Conservation (phyloP, 768 basidiomycete genomes). For the Xerocomellus dryophilus region DNA sequence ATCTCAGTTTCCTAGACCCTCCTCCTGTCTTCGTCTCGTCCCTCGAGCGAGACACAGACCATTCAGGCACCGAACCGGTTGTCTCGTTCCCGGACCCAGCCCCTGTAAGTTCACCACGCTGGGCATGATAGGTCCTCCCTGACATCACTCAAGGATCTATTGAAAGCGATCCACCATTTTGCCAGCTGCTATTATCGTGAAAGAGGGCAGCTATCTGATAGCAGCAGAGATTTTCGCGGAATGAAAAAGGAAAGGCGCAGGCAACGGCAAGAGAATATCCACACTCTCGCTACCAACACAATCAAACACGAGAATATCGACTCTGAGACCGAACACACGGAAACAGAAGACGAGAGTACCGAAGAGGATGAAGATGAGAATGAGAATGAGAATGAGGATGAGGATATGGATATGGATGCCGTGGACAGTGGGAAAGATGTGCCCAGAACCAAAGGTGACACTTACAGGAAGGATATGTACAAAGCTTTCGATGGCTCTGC, state of each 20-base stretch:
- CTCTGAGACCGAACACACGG: constrained; percentile 10
- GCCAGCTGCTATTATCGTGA: constrained; percentile 58
- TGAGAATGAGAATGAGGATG: too few relatives aligned
- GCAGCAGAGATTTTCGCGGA: constrained; percentile 44
- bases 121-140: not conserved
- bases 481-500: constrained; percentile 71
- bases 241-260: constrained; percentile 36
- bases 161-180: constrained; percentile 52
- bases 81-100: constrained; percentile 40
- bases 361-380: constrained; percentile 17
- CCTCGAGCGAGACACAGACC: constrained; percentile 7
- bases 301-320: not conserved
- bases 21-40: constrained; percentile 13
- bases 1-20: constrained; percentile 55
- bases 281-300: constrained; percentile 18
- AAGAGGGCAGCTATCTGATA: constrained; percentile 56
- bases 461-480: constrained; percentile 59
- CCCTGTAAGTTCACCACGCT: constrained; percentile 41
- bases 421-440: constrained; percentile 10
- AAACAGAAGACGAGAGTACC: constrained; percentile 14
- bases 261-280: constrained; percentile 17
- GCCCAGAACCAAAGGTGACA: constrained; percentile 1
- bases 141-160: constrained; percentile 41
- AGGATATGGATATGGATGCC: not conserved
- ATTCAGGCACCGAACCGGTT: constrained; percentile 5